Evolutionary conservation across 2,329 filamentous ascomycete species (phyloP).

Genomic region (Arachnomyces sp.): DNA sequence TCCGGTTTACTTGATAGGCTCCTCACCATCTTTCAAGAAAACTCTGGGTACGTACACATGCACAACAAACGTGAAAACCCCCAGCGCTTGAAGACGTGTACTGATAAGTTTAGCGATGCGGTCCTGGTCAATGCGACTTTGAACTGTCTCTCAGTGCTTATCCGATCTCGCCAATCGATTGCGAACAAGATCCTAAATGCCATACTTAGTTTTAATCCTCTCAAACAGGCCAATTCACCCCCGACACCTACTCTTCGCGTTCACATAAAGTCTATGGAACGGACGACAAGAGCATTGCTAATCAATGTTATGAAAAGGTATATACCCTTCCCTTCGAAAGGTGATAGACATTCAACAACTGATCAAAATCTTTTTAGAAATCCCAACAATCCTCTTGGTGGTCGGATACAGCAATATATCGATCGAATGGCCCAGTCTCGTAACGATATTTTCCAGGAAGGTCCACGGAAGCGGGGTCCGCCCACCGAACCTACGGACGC

Average conservation of each 20-base stretch:
- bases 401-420: slow-evolving; percentile 78
- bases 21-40: slow-evolving; percentile 76
- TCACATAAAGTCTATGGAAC: slow-evolving; percentile 86
- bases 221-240: slow-evolving; percentile 68
- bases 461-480: slow-evolving; percentile 65
- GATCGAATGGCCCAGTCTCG: slow-evolving; percentile 74
- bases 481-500: slow-evolving; percentile 64
- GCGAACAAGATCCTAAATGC: slow-evolving; percentile 79
- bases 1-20: slow-evolving; percentile 85
- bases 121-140: slow-evolving; percentile 84
- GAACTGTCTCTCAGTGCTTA: slow-evolving; percentile 75
- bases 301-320: slow-evolving; percentile 76
- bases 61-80: neutral
- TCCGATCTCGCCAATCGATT: slow-evolving; percentile 72
- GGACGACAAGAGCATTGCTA: slow-evolving; percentile 77
- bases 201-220: slow-evolving; percentile 83
- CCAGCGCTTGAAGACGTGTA: neutral
- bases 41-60: slow-evolving; percentile 59
- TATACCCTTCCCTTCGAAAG: slow-evolving; percentile 13
- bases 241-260: slow-evolving; percentile 74
- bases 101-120: slow-evolving; percentile 57
- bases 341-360: slow-evolving; percentile 9
- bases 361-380: slow-evolving; percentile 49
- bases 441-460: slow-evolving; percentile 71
- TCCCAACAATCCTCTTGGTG: slow-evolving; percentile 65